A percentile compares a stretch with the other conserved stretches of the same genome.
phyloP scores from a whole-genome alignment of 1,284 basidiomycete species.

The Bjerkandera adusta region DNA sequence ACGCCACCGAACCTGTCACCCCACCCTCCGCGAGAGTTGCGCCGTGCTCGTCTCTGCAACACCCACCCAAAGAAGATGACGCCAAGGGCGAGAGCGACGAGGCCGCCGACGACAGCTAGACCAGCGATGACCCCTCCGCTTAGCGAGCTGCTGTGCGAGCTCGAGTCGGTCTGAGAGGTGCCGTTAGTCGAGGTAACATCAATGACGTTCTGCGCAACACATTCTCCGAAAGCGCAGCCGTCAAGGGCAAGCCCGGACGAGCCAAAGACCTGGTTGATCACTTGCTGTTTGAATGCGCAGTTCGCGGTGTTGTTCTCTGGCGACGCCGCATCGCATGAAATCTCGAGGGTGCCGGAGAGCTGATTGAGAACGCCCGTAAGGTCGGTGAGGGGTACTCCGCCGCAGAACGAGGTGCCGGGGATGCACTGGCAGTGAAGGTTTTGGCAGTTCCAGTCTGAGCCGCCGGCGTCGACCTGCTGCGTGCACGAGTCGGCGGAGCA shows the following conservation, averaged over 20 bases:
- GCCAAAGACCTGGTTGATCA: conserved; percentile 71
- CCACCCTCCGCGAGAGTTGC: conserved; percentile 32
- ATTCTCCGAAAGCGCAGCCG: conserved; percentile 83
- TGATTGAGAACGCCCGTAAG: conserved; percentile 58
- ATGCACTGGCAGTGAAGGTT: conserved; percentile 75
- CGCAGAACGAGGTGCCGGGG: conserved; percentile 71
- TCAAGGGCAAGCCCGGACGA: conserved; percentile 63
- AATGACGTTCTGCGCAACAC: conserved; percentile 76
- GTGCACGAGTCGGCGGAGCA: conserved; percentile 71
- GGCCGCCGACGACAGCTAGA: conserved; percentile 72
- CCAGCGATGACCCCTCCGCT: conserved; percentile 85
- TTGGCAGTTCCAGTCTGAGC: conserved; percentile 63
- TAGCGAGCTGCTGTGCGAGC: conserved; percentile 40
- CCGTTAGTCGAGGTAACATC: conserved; percentile 43
- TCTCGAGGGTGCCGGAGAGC: conserved; percentile 58
- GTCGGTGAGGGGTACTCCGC: conserved; percentile 44
- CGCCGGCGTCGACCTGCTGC: conserved; percentile 48
- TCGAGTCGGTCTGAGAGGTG: conserved; percentile 21
- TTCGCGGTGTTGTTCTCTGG: conserved; percentile 45
- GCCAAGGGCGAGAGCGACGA: conserved; percentile 58
- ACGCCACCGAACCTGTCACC: conserved; percentile 46
- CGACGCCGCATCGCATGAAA: conserved; percentile 58
- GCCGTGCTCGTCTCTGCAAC: conserved; percentile 60
- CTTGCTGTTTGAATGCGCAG: conserved; percentile 76
- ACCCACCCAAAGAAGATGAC: conserved; percentile 61